Evolutionary conservation across 2,329 filamentous ascomycete species (phyloP), one percentile per base, ranked within the genome.

Genomic region (Aspergillus ustus): DNA sequence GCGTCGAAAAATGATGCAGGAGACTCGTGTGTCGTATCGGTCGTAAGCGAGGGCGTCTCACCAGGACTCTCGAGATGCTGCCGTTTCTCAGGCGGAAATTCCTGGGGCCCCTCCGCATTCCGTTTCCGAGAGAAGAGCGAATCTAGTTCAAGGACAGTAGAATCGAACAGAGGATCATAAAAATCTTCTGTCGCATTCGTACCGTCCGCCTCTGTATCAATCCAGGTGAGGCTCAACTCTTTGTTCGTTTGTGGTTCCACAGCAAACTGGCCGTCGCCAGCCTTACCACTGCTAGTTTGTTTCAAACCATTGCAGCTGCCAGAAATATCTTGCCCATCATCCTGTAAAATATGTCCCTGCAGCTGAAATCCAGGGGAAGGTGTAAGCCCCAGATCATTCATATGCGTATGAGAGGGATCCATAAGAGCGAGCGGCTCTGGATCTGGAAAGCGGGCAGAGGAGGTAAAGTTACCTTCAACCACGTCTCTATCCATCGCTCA

Each of bases 331-430:
- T 56, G 61, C 44, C 62, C 52, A 31, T 67, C 63, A 64, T 59
- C 52, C 48, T 49, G 65, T 19, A 52, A 48, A 15, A 60, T 44
- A 48, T 52, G 49, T 53, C 64, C 64, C 66, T 69, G 70, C 62
- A 67, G 68, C 69, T 75, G 73, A 29, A 71, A 74, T 63, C 73
- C 73, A 68, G 76, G 75, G 74, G 72, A 67, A 70, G 72, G 76
- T 78, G 77, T 78, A 77, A 79, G 77, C 75, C 76, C 77, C 73
- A 75, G 74, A 75, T 75, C 73, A 69, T 72, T 70, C 61, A 66
- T 63, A 68, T 69, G 64, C 66, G 71, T 66, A 69, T 64, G 62
- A 69, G 66, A 63, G 61, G 63, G 43, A 66, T 61, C 66, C 64
- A 68, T 69, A 67, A 62, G 63, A 54, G 63, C 62, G 52, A 46